Conservation (phyloP, 768 basidiomycete species). For the Stropharia rugosoannulata region DNA sequence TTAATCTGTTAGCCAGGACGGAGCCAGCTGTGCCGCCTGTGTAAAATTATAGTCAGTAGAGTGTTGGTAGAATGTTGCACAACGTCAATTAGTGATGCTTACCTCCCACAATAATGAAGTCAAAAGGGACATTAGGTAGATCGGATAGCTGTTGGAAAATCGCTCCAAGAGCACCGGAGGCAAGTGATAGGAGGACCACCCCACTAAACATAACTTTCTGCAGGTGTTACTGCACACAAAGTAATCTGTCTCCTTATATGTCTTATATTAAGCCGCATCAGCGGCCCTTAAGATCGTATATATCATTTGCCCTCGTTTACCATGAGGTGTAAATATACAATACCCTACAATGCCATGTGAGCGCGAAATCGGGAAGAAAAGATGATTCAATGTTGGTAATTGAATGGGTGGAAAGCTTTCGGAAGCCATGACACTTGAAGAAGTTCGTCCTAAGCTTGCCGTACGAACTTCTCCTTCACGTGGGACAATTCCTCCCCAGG, state of each 20-base stretch:
- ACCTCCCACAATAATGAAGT: conserved; percentile 17
- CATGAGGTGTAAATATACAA: background rate
- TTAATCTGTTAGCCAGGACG: conserved; percentile 51
- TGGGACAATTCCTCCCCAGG: background rate
- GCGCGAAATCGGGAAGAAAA: background rate
- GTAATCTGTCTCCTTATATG: background rate
- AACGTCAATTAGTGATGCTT: background rate
- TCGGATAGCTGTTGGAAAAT: background rate
- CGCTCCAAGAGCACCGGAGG: background rate
- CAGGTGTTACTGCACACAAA: background rate
- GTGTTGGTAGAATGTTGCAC: background rate
- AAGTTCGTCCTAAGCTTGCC: background rate
- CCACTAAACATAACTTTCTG: background rate
- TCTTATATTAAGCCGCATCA: background rate
- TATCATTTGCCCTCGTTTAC: background rate
- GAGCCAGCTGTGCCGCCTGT: conserved; percentile 53
- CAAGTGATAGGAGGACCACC: background rate
- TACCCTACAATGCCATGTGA: background rate
- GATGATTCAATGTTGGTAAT: background rate
- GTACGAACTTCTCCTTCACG: no score
- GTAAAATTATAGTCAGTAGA: background rate
- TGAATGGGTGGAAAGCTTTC: conserved; percentile 2
- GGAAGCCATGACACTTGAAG: background rate
- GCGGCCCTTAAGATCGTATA: conserved; percentile 4
- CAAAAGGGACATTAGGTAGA: conserved; percentile 7